Conservation (phyloP, 495 filamentous ascomycete species). For the Clohesyomyces aquaticus region DNA sequence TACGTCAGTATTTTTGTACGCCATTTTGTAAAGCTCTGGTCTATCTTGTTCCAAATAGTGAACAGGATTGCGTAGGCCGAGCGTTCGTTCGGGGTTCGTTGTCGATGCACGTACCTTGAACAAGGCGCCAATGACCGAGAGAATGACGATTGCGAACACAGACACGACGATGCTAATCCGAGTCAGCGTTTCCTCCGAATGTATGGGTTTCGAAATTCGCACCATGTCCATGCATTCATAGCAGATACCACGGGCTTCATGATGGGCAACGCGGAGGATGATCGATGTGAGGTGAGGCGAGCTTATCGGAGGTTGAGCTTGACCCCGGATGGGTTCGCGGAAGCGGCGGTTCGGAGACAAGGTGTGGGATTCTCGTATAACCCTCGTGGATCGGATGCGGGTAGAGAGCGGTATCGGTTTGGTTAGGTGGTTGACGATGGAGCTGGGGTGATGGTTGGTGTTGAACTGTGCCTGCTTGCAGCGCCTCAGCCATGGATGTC, state of each 20-base stretch:
- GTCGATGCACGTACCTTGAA: slow-evolving; percentile 61
- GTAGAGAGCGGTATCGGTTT: not conserved
- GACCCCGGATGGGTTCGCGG: not conserved
- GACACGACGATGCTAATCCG: slow-evolving; percentile 78
- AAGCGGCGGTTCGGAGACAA: not conserved
- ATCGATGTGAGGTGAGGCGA: slow-evolving; percentile 2
- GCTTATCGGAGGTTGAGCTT: slow-evolving; percentile 18
- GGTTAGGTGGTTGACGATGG: not conserved
- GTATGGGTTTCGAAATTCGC: too few species aligned
- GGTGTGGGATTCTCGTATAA: not conserved
- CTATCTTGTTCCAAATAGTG: too few species aligned
- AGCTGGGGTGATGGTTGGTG: not conserved
- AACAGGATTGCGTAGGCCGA: too few species aligned
- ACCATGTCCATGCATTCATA: slow-evolving; percentile 95
- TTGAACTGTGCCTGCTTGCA: not conserved
- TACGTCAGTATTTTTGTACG: too few species aligned
- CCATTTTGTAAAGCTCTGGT: too few species aligned
- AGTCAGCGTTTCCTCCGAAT: not conserved
- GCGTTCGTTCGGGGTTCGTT: not conserved
- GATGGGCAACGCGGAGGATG: slow-evolving; percentile 52
- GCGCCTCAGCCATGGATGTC: not conserved
- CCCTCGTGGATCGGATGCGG: not conserved
- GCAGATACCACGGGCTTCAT: slow-evolving; percentile 86
- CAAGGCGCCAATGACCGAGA: slow-evolving; percentile 78
- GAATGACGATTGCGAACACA: slow-evolving; percentile 83